Evolutionary conservation across 2,329 filamentous ascomycete genomes (phyloP).

Genomic region (Fusarium sp.): DNA sequence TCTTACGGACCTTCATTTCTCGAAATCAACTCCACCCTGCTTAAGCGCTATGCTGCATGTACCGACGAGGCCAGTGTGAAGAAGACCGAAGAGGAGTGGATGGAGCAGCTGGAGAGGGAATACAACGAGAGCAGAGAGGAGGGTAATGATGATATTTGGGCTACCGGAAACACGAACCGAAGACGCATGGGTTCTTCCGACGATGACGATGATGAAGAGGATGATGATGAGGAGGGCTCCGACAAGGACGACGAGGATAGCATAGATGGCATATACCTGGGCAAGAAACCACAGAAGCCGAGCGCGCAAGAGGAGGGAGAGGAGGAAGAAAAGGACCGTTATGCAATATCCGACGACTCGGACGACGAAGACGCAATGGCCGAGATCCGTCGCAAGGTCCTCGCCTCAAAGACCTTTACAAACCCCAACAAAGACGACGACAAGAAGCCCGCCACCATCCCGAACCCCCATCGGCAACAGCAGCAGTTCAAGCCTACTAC

Average conservation of each 20-base stretch:
- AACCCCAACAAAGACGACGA: conserved; percentile 52
- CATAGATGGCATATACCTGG: conserved; percentile 70
- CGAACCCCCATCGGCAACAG: conserved; percentile 60
- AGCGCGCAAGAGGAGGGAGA: conserved; percentile 53
- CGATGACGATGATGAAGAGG: conserved; percentile 64
- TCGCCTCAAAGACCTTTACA: conserved; percentile 89
- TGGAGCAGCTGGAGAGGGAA: conserved; percentile 89
- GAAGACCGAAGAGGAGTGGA: conserved; percentile 86
- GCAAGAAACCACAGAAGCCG: conserved; percentile 59
- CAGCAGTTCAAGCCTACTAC: conserved; percentile 67
- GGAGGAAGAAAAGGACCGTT: conserved; percentile 71
- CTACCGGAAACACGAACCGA: conserved; percentile 88
- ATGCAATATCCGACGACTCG: conserved; percentile 80
- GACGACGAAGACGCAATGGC: conserved; percentile 91
- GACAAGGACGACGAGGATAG: conserved; percentile 60
- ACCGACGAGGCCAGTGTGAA: conserved; percentile 85
- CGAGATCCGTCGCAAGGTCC: conserved; percentile 88
- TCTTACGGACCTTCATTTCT: conserved; percentile 90
- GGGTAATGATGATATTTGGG: conserved; percentile 84
- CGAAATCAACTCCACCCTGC: conserved; percentile 85
- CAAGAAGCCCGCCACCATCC: conserved; percentile 73
- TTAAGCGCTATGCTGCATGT: conserved; percentile 88
- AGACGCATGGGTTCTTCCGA: conserved; percentile 65
- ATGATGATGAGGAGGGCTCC: conserved; percentile 59
- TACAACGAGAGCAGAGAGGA: conserved; percentile 83